These are phyloP conservation scores for Fusarium gaditjirri DNA, from an alignment of 2,329 filamentous ascomycete species.

Conservation along the genomic window DNA sequence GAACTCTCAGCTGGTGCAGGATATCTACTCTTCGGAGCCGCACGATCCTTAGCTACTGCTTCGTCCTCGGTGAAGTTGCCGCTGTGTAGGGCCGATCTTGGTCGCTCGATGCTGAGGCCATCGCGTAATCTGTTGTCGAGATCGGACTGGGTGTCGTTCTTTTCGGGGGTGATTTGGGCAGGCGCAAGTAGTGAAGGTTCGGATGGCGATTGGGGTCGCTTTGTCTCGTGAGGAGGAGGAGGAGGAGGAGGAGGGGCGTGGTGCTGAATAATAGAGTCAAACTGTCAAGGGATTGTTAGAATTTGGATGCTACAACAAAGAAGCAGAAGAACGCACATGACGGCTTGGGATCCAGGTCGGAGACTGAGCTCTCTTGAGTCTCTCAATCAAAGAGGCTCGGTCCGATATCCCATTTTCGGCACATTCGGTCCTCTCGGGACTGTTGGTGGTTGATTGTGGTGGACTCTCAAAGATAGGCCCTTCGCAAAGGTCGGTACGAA, in stretches of 20 bases:
- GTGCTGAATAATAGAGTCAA: constrained; percentile 52
- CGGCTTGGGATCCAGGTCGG: constrained; percentile 77
- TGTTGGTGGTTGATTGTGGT: constrained; percentile 37
- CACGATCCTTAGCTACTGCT: constrained; percentile 24
- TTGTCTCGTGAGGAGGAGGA: constrained; percentile 14
- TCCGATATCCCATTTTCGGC: constrained; percentile 60
- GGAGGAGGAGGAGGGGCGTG: constrained; percentile 7
- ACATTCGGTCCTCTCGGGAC: constrained; percentile 37
- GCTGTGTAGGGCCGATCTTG: constrained; percentile 78
- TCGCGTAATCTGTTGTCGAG: constrained; percentile 59
- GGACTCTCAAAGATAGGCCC: constrained; percentile 62
- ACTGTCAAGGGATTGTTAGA: constrained; percentile 43
- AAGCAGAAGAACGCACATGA: constrained; percentile 60
- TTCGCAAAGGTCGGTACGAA: constrained; percentile 70
- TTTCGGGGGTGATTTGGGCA: constrained; percentile 57
- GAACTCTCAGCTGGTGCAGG: constrained; percentile 42
- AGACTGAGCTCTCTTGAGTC: constrained; percentile 82
- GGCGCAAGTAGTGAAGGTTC: constrained; percentile 58
- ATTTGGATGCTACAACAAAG: neutral
- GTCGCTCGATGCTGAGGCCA: constrained; percentile 78
- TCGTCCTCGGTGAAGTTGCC: constrained; percentile 69
- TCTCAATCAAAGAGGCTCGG: constrained; percentile 82
- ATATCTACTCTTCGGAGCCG: constrained; percentile 15
- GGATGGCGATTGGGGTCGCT: constrained; percentile 48
- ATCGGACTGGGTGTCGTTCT: constrained; percentile 27